Conservation (phyloP, 306 rosid species). For the Begonia fuchsioides region DNA sequence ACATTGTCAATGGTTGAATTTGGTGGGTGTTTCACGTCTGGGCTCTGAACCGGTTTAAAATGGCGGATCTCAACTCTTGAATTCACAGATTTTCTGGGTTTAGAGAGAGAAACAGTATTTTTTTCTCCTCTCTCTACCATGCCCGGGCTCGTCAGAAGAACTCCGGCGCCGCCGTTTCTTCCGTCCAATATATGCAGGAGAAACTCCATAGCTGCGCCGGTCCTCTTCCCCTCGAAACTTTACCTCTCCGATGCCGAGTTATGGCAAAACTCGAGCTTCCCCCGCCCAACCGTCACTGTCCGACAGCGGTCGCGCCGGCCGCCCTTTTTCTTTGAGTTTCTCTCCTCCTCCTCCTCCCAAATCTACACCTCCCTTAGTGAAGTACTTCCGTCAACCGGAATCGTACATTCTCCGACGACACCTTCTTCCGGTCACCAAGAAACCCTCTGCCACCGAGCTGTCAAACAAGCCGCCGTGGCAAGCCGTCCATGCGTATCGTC, state of each 20-base stretch:
- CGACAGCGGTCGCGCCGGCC: slow-evolving; percentile 8
- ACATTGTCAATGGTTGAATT: too few relatives aligned
- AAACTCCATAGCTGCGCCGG: slow-evolving; percentile 35
- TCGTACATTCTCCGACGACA: slow-evolving; percentile 10
- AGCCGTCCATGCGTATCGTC: slow-evolving; percentile 67
- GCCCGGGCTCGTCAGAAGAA: slow-evolving; percentile 6
- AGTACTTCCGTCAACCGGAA: slow-evolving; percentile 26
- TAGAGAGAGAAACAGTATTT: neutral
- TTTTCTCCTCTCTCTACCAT: slow-evolving; percentile 12
- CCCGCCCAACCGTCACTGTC: slow-evolving; percentile 5
- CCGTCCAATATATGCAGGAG: slow-evolving; percentile 27
- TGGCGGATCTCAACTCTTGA: too few relatives aligned
- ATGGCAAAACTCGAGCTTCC: slow-evolving; percentile 24
- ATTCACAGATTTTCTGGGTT: too few relatives aligned
- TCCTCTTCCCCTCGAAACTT: slow-evolving; percentile 15
- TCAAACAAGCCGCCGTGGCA: slow-evolving; percentile 92
- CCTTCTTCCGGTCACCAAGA: slow-evolving; percentile 33
- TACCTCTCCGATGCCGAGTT: slow-evolving; percentile 10
- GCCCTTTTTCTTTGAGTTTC: slow-evolving; percentile 13
- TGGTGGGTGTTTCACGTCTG: too few relatives aligned
- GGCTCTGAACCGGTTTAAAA: too few relatives aligned
- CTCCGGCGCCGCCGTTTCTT: neutral
- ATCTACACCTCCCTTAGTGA: slow-evolving; percentile 56
- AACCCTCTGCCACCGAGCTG: slow-evolving; percentile 42
- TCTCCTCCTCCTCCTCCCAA: slow-evolving; percentile 12